These are phyloP conservation scores for Wickerhamiella domercqiae DNA, from an alignment of 805 yeast species.

Conservation along the genomic window DNA sequence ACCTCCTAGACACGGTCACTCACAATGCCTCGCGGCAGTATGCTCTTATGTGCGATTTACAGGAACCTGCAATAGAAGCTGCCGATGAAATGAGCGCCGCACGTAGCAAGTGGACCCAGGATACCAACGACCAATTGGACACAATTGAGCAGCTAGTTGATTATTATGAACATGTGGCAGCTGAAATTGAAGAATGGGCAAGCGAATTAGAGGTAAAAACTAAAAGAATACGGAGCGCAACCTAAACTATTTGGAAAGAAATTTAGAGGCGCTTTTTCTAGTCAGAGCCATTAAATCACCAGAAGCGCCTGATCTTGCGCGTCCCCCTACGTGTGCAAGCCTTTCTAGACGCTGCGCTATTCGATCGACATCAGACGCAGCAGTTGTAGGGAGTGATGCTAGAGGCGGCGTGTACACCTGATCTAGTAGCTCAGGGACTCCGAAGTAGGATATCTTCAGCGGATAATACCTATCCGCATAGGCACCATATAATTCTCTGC, in stretches of 20 bases:
- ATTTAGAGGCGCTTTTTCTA: background rate
- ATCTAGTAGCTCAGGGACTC: background rate
- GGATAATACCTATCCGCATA: slow-evolving; percentile 59
- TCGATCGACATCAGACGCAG: background rate
- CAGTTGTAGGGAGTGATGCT: background rate
- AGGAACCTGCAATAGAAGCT: background rate
- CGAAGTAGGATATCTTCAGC: slow-evolving; percentile 43
- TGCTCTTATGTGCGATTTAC: background rate
- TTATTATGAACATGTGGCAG: slow-evolving; percentile 1
- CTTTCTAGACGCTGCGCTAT: background rate
- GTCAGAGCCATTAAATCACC: background rate
- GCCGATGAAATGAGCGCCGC: background rate
- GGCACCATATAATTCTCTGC: slow-evolving; percentile 35
- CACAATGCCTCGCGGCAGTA: background rate
- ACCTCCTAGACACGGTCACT: background rate
- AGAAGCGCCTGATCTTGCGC: background rate
- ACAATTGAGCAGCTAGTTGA: background rate
- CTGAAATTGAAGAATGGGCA: background rate
- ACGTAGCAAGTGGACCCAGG: background rate
- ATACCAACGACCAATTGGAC: background rate
- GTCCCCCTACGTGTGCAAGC: background rate
- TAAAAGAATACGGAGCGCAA: background rate
- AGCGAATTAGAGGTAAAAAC: slow-evolving; percentile 1
- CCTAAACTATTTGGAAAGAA: no score
- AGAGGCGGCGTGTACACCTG: background rate